A percentile compares a stretch with the other conserved stretches of the same genome.
phyloP scores from a whole-genome alignment of 176 grass and related monocot species.

The Guadua angustifolia region DNA sequence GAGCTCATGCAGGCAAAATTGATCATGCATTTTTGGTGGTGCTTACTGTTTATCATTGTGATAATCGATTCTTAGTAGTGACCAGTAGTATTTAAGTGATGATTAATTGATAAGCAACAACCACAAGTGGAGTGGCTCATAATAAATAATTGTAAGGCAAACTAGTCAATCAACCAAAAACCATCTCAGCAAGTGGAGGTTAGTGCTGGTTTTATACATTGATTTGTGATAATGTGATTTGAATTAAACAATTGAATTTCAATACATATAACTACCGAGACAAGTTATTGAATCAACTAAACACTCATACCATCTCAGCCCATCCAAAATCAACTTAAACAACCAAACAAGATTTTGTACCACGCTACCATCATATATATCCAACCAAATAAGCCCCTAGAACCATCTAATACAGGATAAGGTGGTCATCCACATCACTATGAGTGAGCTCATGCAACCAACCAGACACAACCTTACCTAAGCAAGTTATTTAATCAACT shows the following conservation, averaged over 20 bases:
- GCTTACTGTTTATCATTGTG: not conserved
- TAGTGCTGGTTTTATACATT: not conserved
- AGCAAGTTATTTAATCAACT: not conserved
- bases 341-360: not conserved
- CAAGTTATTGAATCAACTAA: not conserved
- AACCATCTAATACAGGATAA: slow-evolving; percentile 1
- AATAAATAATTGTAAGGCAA: not conserved
- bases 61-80: not conserved
- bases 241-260: not conserved
- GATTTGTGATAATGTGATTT: not conserved
- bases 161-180: not conserved
- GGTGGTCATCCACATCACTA: not conserved
- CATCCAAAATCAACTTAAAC: not conserved
- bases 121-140: not conserved
- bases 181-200: not conserved
- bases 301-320: slow-evolving; percentile 1
- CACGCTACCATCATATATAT: not conserved
- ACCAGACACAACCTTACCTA: not conserved
- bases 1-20: not conserved
- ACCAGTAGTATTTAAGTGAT: not conserved
- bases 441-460: not conserved
- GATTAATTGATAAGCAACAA: not conserved
- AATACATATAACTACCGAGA: not conserved
- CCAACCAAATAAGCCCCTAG: not conserved
- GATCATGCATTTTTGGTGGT: not conserved